These are phyloP conservation scores for Paraphaeosphaeria minitans DNA, from an alignment of 2,329 filamentous ascomycete species.

Conservation along the genomic window DNA sequence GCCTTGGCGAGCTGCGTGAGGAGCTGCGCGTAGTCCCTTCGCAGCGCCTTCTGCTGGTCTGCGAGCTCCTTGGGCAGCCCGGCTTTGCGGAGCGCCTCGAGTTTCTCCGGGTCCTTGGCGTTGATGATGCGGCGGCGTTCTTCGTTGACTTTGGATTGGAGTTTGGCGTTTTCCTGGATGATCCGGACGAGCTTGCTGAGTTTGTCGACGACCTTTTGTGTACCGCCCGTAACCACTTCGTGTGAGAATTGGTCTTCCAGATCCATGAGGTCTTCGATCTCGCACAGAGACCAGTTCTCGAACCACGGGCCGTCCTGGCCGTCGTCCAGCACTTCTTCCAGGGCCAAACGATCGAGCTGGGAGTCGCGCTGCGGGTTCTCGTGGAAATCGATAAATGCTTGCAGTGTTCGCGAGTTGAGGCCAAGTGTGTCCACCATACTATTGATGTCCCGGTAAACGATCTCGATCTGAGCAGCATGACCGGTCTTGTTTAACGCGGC, in stretches of 20 bases:
- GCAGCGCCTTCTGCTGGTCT: slow-evolving; percentile 81
- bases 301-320: slow-evolving; percentile 53
- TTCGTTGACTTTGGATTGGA: slow-evolving; percentile 74
- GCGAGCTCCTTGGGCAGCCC: slow-evolving; percentile 85
- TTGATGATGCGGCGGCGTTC: slow-evolving; percentile 76
- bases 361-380: slow-evolving; percentile 50
- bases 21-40: slow-evolving; percentile 74
- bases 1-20: slow-evolving; percentile 75
- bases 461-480: slow-evolving; percentile 55
- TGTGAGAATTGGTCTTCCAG: slow-evolving; percentile 67
- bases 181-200: slow-evolving; percentile 71
- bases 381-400: slow-evolving; percentile 69
- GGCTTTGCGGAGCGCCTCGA: slow-evolving; percentile 68
- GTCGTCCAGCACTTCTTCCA: slow-evolving; percentile 54
- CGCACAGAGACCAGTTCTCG: slow-evolving; percentile 74
- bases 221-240: slow-evolving; percentile 69
- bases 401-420: slow-evolving; percentile 74
- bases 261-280: slow-evolving; percentile 70
- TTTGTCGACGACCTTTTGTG: slow-evolving; percentile 71
- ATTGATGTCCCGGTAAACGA: slow-evolving; percentile 77
- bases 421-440: slow-evolving; percentile 94
- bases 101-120: slow-evolving; percentile 69
- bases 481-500: slow-evolving; percentile 47
- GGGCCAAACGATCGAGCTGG: slow-evolving; percentile 66
- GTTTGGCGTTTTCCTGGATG: slow-evolving; percentile 69